Conservation (phyloP, 495 filamentous ascomycete genomes). For the Hamigera avellanea region DNA sequence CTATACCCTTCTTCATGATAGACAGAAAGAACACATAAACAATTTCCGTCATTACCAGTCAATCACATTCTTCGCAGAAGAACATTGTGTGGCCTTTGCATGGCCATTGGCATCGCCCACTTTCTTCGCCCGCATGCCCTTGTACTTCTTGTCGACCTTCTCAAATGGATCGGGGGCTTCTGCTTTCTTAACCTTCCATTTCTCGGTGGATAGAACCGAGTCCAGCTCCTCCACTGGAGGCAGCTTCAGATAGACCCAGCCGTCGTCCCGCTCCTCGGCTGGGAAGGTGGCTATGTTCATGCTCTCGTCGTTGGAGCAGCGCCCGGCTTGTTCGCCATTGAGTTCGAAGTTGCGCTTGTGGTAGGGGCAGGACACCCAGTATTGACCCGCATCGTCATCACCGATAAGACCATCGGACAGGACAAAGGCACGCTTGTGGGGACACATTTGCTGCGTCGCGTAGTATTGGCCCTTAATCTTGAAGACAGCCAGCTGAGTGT, state of each 20-base stretch:
- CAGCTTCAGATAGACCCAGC: slow-evolving; percentile 76
- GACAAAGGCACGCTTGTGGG: slow-evolving; percentile 87
- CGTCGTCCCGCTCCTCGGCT: slow-evolving; percentile 66
- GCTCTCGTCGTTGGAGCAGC: slow-evolving; percentile 63
- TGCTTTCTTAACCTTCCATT: slow-evolving; percentile 72
- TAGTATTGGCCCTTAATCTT: slow-evolving; percentile 75
- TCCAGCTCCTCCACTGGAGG: slow-evolving; percentile 83
- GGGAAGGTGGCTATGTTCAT: slow-evolving; percentile 83
- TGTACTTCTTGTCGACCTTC: slow-evolving; percentile 56
- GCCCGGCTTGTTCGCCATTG: slow-evolving; percentile 52
- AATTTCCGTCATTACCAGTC: slow-evolving; percentile 48
- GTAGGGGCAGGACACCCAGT: slow-evolving; percentile 82
- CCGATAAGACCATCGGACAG: slow-evolving; percentile 81
- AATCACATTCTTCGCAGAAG: slow-evolving; percentile 39
- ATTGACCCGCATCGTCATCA: slow-evolving; percentile 51
- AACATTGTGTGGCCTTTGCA: slow-evolving; percentile 25
- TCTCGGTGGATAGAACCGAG: slow-evolving; percentile 63
- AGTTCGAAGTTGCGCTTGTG: slow-evolving; percentile 92
- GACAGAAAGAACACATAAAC: slow-evolving; percentile 1
- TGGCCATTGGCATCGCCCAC: slow-evolving; percentile 30
- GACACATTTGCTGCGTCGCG: slow-evolving; percentile 97
- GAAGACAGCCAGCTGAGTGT: slow-evolving; percentile 89
- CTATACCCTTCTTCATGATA: neutral
- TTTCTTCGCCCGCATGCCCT: slow-evolving; percentile 47
- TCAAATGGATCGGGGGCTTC: slow-evolving; percentile 54